Percentiles rank a stretch among this genome's conserved stretches.
Evolutionary conservation across 345 rosid genomes (phyloP).

Genomic region (Pseudoturritis turrita): DNA sequence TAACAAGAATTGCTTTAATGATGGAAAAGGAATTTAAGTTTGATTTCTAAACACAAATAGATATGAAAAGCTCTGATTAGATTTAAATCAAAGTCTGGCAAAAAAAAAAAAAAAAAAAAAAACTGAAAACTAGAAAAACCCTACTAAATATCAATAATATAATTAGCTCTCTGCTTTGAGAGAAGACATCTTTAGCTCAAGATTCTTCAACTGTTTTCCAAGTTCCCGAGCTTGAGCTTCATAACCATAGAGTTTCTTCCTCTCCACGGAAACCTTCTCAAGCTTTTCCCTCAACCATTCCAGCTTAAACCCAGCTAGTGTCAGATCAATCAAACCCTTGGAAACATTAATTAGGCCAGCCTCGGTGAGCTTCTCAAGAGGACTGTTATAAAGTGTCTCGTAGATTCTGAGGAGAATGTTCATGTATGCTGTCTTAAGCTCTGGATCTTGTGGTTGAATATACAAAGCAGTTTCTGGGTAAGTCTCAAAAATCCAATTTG

Average conservation of each 20-base stretch:
- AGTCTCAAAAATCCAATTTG: not conserved
- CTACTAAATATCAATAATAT: not conserved
- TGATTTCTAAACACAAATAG: not conserved
- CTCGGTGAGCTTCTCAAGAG: not conserved
- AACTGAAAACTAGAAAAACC: not conserved
- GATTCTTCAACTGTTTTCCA: not conserved
- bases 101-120: not conserved
- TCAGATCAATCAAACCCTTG: not conserved
- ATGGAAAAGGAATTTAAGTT: too few species aligned
- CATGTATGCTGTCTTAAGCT: conserved; percentile 10
- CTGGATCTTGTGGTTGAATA: conserved; percentile 2
- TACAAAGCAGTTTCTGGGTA: not conserved
- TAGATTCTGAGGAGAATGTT: not conserved
- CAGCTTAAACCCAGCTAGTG: not conserved
- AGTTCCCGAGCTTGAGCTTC: not conserved
- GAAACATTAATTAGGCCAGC: not conserved
- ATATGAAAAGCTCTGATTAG: not conserved
- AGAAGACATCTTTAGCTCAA: not conserved
- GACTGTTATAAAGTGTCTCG: not conserved
- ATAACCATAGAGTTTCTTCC: not conserved
- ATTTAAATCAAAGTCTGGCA: not conserved
- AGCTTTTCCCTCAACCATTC: conserved; percentile 5
- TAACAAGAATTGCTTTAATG: too few species aligned
- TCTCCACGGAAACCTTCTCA: not conserved
- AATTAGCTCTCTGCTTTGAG: not conserved